Conservation (phyloP, 1,284 basidiomycete species). For the Coniophora puteana region DNA sequence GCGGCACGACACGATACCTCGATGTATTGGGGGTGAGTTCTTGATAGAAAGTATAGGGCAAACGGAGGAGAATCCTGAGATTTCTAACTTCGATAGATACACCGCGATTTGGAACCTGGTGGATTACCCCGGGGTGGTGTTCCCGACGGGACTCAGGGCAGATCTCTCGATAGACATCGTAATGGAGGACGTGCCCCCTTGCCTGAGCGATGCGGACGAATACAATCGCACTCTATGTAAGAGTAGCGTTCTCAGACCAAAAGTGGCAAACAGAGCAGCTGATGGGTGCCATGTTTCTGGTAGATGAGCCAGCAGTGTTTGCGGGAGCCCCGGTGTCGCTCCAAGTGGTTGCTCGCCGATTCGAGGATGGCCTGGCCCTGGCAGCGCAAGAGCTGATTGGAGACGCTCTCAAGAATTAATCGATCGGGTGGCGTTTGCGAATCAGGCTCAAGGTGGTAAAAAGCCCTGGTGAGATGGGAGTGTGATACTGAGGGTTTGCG, state of each 20-base stretch:
- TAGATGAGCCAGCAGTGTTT: conserved; percentile 18
- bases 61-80: not conserved
- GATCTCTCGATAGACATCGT: conserved; percentile 18
- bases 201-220: conserved; percentile 17
- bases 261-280: not conserved
- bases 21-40: conserved; percentile 30
- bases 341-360: conserved; percentile 7
- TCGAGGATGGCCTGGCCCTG: conserved; percentile 4
- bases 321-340: conserved; percentile 5
- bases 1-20: conserved; percentile 25
- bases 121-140: conserved; percentile 26
- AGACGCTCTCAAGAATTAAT: conserved; percentile 6
- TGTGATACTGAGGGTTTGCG: too few relatives aligned
- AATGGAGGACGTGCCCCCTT: conserved; percentile 3
- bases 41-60: not conserved
- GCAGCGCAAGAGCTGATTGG: conserved; percentile 5
- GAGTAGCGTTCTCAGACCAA: not conserved
- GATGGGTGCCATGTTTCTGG: not conserved
- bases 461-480: too few relatives aligned
- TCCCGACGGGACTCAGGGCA: conserved; percentile 24
- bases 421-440: conserved; percentile 1
- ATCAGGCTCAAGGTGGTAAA: too few relatives aligned
- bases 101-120: conserved; percentile 24
- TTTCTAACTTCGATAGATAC: conserved; percentile 3
- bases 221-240: conserved; percentile 18